Base-by-base conservation (phyloP, 2,329 filamentous ascomycete species). In the Tympanopsis confertula region DNA sequence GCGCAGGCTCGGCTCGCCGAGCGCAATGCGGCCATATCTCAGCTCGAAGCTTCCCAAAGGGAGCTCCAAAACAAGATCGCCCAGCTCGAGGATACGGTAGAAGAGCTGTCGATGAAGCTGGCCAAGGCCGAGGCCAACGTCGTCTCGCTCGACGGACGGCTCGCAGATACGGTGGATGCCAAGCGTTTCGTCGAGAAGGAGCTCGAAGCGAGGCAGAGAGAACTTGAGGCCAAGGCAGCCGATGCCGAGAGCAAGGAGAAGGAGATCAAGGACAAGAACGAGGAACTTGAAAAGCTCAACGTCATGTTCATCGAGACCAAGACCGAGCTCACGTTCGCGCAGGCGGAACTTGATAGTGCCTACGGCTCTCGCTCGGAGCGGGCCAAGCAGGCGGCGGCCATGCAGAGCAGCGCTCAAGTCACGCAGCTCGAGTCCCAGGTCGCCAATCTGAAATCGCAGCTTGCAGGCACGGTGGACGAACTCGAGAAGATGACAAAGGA, bases 311-410 rank as follows among this genome's bases (percentile, higher is more conserved):
- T 26, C 22, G 22, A 26, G 22, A 7, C n/a, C 22, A 26, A 26
- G 22, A 26, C 22, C 7, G 22, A 26, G 22, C 22, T 26, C 22
- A 26, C 22, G 22, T 26, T 26, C 22, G 22, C 22, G 7, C 22
- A 26, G 22, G 22, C 22, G 7, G 22, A 26, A n/a, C 22, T 26
- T n/a, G 22, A 26, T n/a, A n/a, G 22, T 7, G 22, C 22, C 7
- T 26, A 26, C 22, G 22, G 22, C 7, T 26, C 22, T n/a, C 22
- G 22, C 7, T 7, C 22, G 7, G 22, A 78, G 55, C 69, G 74
- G 17, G 72, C 73, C 15, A 68, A 69, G 12, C 71, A 76, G 45
- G 66, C 68, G 15, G 73, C 73, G 1, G 69, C 69, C 35, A 57
- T 63, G 35, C 52, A 68, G 46, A 69, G 72, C 54, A 63, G 56